phyloP scores from a whole-genome alignment of 768 basidiomycete genomes.

The Suillus bovinus region DNA sequence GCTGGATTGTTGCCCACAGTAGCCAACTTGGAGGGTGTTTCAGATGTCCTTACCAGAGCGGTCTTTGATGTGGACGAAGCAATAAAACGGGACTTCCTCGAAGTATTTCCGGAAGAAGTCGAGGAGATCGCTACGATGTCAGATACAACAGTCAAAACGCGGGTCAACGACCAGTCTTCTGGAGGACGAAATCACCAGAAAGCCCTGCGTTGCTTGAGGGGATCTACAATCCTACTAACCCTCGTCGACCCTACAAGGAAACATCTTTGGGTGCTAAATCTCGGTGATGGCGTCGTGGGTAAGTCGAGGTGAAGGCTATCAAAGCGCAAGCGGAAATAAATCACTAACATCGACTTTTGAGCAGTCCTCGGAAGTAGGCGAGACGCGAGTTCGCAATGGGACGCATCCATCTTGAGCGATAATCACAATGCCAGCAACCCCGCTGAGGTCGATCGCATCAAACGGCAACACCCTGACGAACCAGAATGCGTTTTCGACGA shows the following conservation, averaged over 20 bases:
- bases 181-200: conserved; percentile 34
- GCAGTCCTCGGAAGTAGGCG: conserved; percentile 37
- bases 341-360: conserved; percentile 28
- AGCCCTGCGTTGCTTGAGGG: conserved; percentile 48
- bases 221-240: conserved; percentile 50
- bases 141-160: conserved; percentile 36
- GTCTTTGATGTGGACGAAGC: conserved; percentile 40
- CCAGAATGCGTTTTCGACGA: conserved; percentile 41
- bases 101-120: conserved; percentile 41
- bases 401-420: conserved; percentile 33
- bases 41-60: conserved; percentile 33
- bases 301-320: conserved; percentile 12
- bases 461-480: conserved; percentile 48
- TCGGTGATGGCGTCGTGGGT: conserved; percentile 59
- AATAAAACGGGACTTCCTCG: conserved; percentile 38
- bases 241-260: conserved; percentile 42
- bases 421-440: conserved; percentile 50
- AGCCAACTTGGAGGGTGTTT: conserved; percentile 19
- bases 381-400: conserved; percentile 36
- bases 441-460: conserved; percentile 41
- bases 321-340: neutral
- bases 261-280: conserved; percentile 55
- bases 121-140: conserved; percentile 30
- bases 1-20: conserved; percentile 7
- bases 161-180: conserved; percentile 39